Percentiles rank a stretch among this genome's conserved stretches.
Conservation (phyloP, 805 yeast genomes). For the Peterozyma xylosa region DNA sequence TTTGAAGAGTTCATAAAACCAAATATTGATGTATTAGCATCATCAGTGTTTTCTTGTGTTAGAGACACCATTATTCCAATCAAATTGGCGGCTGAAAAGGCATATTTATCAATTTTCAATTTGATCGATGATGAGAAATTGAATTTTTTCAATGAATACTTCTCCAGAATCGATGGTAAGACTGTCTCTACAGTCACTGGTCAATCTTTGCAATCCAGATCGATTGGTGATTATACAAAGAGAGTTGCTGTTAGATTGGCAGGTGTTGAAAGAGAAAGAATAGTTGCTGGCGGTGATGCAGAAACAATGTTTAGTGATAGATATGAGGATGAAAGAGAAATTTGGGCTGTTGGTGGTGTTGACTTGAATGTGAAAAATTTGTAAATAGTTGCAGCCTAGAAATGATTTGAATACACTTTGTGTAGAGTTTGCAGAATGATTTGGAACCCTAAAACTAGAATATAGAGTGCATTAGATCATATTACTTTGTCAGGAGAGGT, state of each 20-base stretch:
- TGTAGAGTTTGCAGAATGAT: no score
- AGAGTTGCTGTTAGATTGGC: conserved; percentile 89
- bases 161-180: conserved; percentile 27
- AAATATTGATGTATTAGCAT: conserved; percentile 49
- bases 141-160: conserved; percentile 58
- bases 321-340: conserved; percentile 78
- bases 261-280: conserved; percentile 76
- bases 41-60: conserved; percentile 73
- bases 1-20: conserved; percentile 43
- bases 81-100: conserved; percentile 90
- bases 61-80: conserved; percentile 88
- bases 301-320: conserved; percentile 81
- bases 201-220: conserved; percentile 50
- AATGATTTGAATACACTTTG: no score
- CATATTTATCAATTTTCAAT: conserved; percentile 64
- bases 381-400: no score
- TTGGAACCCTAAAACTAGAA: no score
- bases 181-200: conserved; percentile 36
- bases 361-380: conserved; percentile 23
- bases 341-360: conserved; percentile 81
- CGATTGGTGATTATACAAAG: conserved; percentile 81
- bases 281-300: conserved; percentile 84
- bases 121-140: conserved; percentile 60
- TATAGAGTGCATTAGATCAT: no score
- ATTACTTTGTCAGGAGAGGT: no score